Percentiles rank a stretch among this genome's conserved stretches.
These are phyloP conservation scores for Leccinellum albellum DNA, from an alignment of 768 basidiomycete genomes.

Conservation along the genomic window DNA sequence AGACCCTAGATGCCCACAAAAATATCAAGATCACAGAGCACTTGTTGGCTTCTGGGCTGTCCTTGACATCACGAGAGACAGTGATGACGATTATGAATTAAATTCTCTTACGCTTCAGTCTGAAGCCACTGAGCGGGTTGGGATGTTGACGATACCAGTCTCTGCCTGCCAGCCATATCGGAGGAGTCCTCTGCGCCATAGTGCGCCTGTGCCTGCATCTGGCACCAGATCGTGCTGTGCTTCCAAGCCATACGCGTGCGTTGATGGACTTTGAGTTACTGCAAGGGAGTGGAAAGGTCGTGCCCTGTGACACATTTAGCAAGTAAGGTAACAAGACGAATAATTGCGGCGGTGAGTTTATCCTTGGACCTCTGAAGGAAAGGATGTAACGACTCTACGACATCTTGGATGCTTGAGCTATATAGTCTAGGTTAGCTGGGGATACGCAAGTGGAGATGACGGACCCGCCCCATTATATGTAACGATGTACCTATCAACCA, in stretches of 20 bases:
- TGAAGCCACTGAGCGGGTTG: no score
- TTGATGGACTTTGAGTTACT: slow-evolving; percentile 82
- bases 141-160: no score
- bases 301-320: slow-evolving; percentile 80
- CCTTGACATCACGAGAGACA: no score
- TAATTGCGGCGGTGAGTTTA: slow-evolving; percentile 53
- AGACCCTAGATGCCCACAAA: no score
- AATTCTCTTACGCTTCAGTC: no score
- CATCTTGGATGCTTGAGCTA: slow-evolving; percentile 40
- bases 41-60: no score
- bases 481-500: slow-evolving; percentile 78
- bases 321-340: slow-evolving; percentile 67
- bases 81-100: no score
- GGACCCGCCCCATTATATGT: slow-evolving; percentile 58
- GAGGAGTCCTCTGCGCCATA: no score
- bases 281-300: slow-evolving; percentile 63
- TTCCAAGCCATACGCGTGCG: slow-evolving; percentile 96
- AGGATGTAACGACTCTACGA: slow-evolving; percentile 35
- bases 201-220: no score
- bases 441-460: slow-evolving; percentile 1
- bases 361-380: slow-evolving; percentile 66
- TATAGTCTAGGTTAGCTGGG: slow-evolving; percentile 23
- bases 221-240: slow-evolving; percentile 94
- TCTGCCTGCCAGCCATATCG: no score
- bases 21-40: no score